Percentiles rank a stretch among this genome's conserved stretches.
Evolutionary conservation across 2,329 filamentous ascomycete genomes (phyloP).

Genomic region (Pseudocercospora vitis): DNA sequence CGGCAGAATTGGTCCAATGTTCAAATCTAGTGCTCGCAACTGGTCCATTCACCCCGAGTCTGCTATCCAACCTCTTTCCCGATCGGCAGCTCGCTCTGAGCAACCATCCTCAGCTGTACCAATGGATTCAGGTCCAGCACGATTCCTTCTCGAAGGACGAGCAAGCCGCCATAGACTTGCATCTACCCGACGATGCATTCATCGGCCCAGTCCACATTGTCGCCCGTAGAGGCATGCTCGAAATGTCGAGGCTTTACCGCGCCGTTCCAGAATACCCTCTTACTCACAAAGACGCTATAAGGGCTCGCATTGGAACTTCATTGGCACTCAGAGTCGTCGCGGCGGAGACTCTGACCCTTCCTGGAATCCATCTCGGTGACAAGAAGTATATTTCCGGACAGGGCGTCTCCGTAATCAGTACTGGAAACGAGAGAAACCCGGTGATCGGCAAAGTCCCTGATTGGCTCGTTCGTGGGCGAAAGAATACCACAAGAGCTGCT

Average conservation of each 20-base stretch:
- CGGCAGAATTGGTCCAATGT: not conserved
- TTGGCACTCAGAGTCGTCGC: not conserved
- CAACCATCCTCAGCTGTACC: not conserved
- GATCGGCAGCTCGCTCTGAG: not conserved
- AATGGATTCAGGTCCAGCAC: not conserved
- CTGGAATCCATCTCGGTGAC: not conserved
- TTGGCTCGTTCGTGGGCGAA: not conserved
- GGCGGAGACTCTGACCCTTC: not conserved
- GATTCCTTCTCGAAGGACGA: not conserved
- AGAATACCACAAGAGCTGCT: not conserved
- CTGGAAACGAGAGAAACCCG: not conserved
- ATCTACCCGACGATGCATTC: not conserved
- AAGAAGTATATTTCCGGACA: not conserved
- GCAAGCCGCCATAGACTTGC: not conserved
- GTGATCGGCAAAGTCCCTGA: slow-evolving; percentile 2
- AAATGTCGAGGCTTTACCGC: not conserved
- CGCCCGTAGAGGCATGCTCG: not conserved
- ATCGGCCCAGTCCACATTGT: not conserved
- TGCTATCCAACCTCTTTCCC: not conserved
- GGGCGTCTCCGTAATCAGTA: not conserved
- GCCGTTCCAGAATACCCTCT: not conserved
- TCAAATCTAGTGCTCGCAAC: not conserved
- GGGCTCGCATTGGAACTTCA: not conserved
- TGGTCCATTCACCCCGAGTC: not conserved
- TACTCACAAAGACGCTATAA: not conserved